Evolutionary conservation across 139 green algal genomes (phyloP).

Genomic region (Chlorella sp.): DNA sequence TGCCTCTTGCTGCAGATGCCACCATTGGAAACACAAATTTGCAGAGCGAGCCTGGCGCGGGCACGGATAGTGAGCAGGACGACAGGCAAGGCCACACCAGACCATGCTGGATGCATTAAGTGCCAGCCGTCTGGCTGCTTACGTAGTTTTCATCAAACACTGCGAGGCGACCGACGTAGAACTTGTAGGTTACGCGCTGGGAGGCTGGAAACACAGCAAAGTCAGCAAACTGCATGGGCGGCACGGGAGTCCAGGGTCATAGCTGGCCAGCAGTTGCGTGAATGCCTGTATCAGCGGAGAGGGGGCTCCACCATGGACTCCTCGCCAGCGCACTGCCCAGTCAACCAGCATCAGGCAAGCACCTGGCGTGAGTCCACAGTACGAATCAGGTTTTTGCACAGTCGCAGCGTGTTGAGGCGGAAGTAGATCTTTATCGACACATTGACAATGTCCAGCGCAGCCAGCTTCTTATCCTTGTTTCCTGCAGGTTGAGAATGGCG

Average conservation of each 20-base stretch:
- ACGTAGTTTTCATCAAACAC: constrained; percentile 84
- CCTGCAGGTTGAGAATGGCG: constrained; percentile 23
- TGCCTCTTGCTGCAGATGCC: constrained; percentile 50
- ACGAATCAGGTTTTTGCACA: constrained; percentile 79
- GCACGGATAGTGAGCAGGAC: not conserved
- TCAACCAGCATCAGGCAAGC: too few species aligned
- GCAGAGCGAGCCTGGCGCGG: too few species aligned
- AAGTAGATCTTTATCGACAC: constrained; percentile 86
- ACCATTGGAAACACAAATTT: not conserved
- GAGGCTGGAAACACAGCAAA: constrained; percentile 69
- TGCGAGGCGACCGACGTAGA: constrained; percentile 78
- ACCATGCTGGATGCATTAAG: too few species aligned
- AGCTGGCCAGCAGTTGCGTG: too few species aligned
- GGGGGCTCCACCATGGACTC: too few species aligned
- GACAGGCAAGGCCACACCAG: too few species aligned
- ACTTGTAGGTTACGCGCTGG: constrained; percentile 78
- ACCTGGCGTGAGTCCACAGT: constrained; percentile 56
- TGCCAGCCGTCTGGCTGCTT: not conserved
- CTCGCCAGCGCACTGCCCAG: too few species aligned
- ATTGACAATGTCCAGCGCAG: constrained; percentile 74
- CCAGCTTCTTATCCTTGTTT: constrained; percentile 72
- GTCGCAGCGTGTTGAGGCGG: constrained; percentile 77
- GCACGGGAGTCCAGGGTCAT: too few species aligned
- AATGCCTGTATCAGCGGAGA: too few species aligned
- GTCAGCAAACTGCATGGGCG: constrained; percentile 38